Percentiles rank a stretch among this genome's conserved stretches.
Evolutionary conservation across 164 flowering plant genomes (phyloP).

Genomic region (Magnolia officinalis): DNA sequence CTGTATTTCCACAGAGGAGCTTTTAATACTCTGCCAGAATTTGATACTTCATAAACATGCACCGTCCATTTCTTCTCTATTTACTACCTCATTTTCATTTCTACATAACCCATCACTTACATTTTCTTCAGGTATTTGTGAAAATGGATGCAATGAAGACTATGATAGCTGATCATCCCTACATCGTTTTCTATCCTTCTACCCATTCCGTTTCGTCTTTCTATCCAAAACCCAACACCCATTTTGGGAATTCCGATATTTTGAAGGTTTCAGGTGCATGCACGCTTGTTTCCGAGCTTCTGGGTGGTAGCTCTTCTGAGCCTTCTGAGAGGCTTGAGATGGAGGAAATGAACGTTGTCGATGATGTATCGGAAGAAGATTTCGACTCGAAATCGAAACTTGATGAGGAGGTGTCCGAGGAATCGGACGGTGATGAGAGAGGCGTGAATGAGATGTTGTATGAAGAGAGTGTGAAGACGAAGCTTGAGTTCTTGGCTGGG

Average conservation of each 20-base stretch:
- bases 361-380: background rate
- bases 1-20: background rate
- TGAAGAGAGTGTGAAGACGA: conserved; percentile 11
- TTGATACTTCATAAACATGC: background rate
- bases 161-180: background rate
- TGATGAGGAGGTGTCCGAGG: background rate
- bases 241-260: background rate
- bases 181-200: background rate
- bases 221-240: background rate
- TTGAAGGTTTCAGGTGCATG: background rate
- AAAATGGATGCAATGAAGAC: background rate
- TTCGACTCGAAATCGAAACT: background rate
- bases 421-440: background rate
- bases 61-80: background rate
- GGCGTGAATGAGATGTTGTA: background rate
- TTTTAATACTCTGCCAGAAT: background rate
- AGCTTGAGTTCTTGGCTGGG: conserved; percentile 10
- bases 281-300: background rate
- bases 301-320: background rate
- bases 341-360: background rate
- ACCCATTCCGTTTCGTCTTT: background rate
- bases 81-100: background rate
- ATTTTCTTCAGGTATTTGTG: background rate
- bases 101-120: too few relatives aligned
- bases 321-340: background rate